Evolutionary conservation across 305 asterid species (phyloP).

Genomic region (Caryopteris hybrid): DNA sequence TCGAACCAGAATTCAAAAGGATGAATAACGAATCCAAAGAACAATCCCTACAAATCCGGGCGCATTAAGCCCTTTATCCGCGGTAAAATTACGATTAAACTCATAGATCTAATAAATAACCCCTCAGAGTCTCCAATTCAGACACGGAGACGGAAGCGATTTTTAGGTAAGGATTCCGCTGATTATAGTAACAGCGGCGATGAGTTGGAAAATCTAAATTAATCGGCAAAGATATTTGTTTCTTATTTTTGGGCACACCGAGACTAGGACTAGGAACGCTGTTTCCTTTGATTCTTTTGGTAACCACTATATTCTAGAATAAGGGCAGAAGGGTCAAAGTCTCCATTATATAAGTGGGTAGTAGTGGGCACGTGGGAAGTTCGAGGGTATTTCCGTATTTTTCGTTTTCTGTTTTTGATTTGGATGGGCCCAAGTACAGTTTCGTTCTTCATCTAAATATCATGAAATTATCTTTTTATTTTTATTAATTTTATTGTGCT

Average conservation of each 20-base stretch:
- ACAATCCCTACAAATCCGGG: slow-evolving; percentile 19
- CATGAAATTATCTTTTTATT: too few relatives aligned
- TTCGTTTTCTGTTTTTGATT: neutral
- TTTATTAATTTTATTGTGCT: too few relatives aligned
- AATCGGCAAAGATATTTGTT: slow-evolving; percentile 19
- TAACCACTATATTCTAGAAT: neutral
- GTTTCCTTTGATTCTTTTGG: neutral
- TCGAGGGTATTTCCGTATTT: slow-evolving; percentile 1
- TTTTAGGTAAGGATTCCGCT: slow-evolving; percentile 10
- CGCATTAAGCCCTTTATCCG: neutral
- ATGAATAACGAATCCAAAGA: neutral
- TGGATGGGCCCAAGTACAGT: neutral
- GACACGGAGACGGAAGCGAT: slow-evolving; percentile 14
- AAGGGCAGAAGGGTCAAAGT: neutral
- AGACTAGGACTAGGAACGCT: neutral
- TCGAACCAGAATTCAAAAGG: slow-evolving; percentile 7
- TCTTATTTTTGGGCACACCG: slow-evolving; percentile 1
- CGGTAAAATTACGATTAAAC: neutral
- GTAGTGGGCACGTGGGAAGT: slow-evolving; percentile 3
- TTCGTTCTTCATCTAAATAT: too few relatives aligned
- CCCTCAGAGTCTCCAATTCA: slow-evolving; percentile 12
- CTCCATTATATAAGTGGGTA: neutral
- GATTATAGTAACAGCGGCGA: slow-evolving; percentile 26
- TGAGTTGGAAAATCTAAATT: slow-evolving; percentile 29
- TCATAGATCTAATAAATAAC: slow-evolving; percentile 21